Base-by-base conservation (phyloP, 139 green algal genomes). In the Chlorella ohadii region DNA sequence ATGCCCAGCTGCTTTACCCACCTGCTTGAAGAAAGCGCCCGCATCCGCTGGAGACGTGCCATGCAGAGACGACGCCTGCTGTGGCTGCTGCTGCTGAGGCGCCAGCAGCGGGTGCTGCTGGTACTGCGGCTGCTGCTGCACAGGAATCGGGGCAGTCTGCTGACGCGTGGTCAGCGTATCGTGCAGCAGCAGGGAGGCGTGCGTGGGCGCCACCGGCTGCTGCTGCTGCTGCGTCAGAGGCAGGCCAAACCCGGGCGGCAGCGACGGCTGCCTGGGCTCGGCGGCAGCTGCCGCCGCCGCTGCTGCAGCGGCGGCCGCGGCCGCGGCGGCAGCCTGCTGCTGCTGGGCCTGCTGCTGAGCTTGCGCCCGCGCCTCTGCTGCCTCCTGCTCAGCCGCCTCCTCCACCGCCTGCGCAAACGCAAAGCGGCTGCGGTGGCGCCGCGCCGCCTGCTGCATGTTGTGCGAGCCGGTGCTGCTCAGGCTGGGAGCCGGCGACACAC, bases 361-460 rank as follows among this genome's bases (percentile, higher is more conserved):
- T 1, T 19, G n/a, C 64, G 64, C 64, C 25, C 1, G 39, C 23
- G 44, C 15, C 47, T 38, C 31, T 6, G 41, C 34, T 47, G 66
- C 36, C 47, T 34, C 68, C 55, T 31, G 64, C 36, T 72, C 31
- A 4, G 61, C 72, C 51, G 41, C 86, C 75, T 74, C 84, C 59
- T 89, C 81, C 64, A 83, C 86, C 12, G n/a, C 66, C 28, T 90
- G 78, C 22, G 87, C 87, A 78, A 90, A 90, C 4, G 85, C 80
- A 75, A 90, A 90, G 31, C 87, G 70, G n/a, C 84, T 90, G 39
- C 75, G 73, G 56, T 89, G 75, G 61, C 86, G 82, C 6, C 68
- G 56, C 34, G 64, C 63, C 3, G 31, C 2, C 1, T 36, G 28
- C 61, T 76, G n/a, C 16, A 44, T 36, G 3, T 23, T 31, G 22